Base-by-base conservation (phyloP, 1,139 yeast genomes). In the Meyerozyma elateridarum region DNA sequence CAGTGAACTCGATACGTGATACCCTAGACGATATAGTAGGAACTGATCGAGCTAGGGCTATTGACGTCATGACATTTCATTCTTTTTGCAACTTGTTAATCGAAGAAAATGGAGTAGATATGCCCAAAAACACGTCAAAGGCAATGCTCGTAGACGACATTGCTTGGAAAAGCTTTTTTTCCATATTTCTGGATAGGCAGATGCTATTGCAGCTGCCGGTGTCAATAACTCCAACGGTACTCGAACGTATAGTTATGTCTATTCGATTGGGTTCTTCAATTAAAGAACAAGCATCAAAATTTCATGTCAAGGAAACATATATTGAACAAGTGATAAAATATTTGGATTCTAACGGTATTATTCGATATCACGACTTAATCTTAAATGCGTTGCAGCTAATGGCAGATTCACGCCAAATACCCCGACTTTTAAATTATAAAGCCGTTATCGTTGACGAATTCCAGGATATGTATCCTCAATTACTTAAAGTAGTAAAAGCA, bases 361-460 rank as follows among this genome's bases (percentile, higher is more conserved):
- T 60, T 36, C 39, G 70, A 25, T 67, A 60, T 39, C 56, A 51
- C 32, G 72, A 66, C 35, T 49, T 65, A 14, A 48, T 67, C 9
- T 34, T 51, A 7, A 54, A 55, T 36, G 69, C 68, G 0, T 33
- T 55, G 4, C 44, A 46, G 4, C 36, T 66, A 21, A 45, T 65
- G 28, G 32, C 46, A 4, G 16, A 24, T 6, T 53, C 62, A 28
- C 14, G 25, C 5, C 3, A 19, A 11, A 55, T 64, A 8, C 50
- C 53, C 1, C 53, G 49, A 22, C 31, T 66, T 19, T 39, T 46
- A 5, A 43, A 46, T 11, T 59, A 55, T 33, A 56, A 54, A 36
- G 67, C 54, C 4, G 61, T 82, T 0, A 52, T 84, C 0, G 76
- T 83, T 8, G 94, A 84, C 53, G 94, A 84, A 52, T 79, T 78